phyloP scores from a whole-genome alignment of 2,329 filamentous ascomycete species.

The Neurospora sp. region DNA sequence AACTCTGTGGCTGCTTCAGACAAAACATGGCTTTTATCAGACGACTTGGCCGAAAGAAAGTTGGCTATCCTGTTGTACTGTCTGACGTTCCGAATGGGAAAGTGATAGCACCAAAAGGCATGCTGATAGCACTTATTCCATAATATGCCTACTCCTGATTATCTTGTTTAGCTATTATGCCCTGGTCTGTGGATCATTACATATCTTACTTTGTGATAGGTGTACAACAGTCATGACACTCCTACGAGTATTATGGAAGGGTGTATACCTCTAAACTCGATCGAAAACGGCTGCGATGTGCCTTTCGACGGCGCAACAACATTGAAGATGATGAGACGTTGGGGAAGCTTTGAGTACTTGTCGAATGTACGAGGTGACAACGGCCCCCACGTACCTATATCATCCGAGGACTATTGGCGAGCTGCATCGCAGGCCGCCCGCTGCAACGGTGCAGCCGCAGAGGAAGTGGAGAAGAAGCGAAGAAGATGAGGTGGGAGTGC shows the following conservation, averaged over 20 bases:
- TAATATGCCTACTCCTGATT: background rate
- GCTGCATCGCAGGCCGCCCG: background rate
- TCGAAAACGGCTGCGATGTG: background rate
- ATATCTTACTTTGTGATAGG: background rate
- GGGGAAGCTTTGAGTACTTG: background rate
- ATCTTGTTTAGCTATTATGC: background rate
- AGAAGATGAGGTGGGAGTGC: background rate
- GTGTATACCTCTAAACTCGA: background rate
- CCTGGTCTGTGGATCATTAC: background rate
- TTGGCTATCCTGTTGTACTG: background rate
- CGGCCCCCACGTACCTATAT: background rate
- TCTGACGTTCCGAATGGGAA: background rate
- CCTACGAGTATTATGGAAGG: background rate
- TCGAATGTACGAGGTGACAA: background rate
- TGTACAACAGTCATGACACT: background rate
- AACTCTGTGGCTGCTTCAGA: background rate
- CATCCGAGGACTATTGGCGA: background rate
- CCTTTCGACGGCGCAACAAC: background rate
- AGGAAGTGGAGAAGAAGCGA: background rate
- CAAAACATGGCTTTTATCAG: background rate
- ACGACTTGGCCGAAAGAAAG: background rate
- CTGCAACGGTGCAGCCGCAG: background rate
- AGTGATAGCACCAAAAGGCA: background rate
- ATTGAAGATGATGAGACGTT: background rate
- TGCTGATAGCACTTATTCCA: background rate